phyloP scores from a whole-genome alignment of 768 basidiomycete species.

The Lyophyllum semitale region DNA sequence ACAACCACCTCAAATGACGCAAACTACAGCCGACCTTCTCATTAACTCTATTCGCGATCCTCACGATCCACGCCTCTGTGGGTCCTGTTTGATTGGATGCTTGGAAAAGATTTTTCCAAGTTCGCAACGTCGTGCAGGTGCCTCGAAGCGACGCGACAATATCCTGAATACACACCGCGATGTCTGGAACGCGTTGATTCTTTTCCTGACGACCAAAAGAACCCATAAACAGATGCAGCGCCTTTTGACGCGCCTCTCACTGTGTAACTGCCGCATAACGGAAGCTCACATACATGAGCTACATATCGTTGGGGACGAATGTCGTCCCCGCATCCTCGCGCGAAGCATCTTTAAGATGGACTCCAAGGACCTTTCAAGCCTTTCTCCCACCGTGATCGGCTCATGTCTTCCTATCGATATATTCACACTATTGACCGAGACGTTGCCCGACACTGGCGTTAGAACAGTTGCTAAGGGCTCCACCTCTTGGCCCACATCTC shows the following conservation, averaged over 20 bases:
- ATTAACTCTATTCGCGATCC: conserved; percentile 5
- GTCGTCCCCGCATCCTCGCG: background rate
- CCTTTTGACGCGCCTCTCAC: background rate
- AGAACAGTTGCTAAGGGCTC: background rate
- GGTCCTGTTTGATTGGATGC: background rate
- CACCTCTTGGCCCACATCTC: background rate
- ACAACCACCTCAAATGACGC: background rate
- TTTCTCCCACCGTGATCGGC: background rate
- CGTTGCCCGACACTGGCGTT: background rate
- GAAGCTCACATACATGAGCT: background rate
- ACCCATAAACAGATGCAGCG: conserved; percentile 9
- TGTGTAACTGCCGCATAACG: background rate
- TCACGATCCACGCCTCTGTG: conserved; percentile 8
- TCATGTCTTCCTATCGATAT: background rate
- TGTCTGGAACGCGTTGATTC: conserved; percentile 10
- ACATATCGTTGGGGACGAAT: background rate
- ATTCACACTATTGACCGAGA: background rate
- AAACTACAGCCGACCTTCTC: conserved; percentile 1
- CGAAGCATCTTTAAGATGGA: background rate
- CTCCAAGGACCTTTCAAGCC: background rate
- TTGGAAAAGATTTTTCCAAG: background rate
- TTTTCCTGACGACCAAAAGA: conserved; percentile 9
- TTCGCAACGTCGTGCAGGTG: background rate
- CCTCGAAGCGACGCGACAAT: background rate
- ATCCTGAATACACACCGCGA: conserved; percentile 3